Evolutionary conservation across 192 early-diverging fungal species (phyloP), one percentile per base, ranked within the genome.

Genomic region (Backusella tarrabulga): DNA sequence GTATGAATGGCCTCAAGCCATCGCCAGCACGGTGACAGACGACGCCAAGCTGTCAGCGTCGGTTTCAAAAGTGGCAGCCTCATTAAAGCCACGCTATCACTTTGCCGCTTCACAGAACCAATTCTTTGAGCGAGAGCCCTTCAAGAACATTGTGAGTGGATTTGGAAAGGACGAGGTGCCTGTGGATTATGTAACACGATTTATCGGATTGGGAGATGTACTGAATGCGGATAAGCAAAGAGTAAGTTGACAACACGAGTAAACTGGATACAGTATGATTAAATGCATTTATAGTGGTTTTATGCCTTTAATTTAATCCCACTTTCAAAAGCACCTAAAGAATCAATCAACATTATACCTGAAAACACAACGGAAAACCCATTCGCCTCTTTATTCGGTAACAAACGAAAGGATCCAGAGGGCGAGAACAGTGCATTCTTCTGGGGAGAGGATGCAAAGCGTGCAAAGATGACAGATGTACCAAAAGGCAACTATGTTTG

Each of bases 111-210:
- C 87, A 1, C 90, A 89, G 76, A 82, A 82, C 35, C 26, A 83
- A 12, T 98, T 97, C 77, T 95, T 88, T 75, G 95, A 98, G 87
- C 87, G 97, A 11, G 90, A 92, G 66, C 96, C 97, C 29, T 98
- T 91, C 84, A 83, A 80, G 63, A 93, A 93, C 80, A 75, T 56
- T 76, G 82, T 76, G 56, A 72, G 75, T 68, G 85, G 71, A 70
- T 78, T 82, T 76, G 77, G 56, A 21, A 19, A 38, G 2, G 71
- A 78, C 8, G 74, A 78, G 35, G 21, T 84, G 80, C 56, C 83
- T 44, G 77, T 83, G 9, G 82, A 79, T 34, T 89, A 90, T 83
- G 88, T 88, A 46, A 95, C 97, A 6, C 87, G 97, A 34, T 97
- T 98, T 77, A 89, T 98, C 76, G 93, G 93, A 4, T 78, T 98